Percentiles rank a stretch among this genome's conserved stretches.
Evolutionary conservation across 371 early-diverging fungal genomes (phyloP).

Genomic region (Rhizopus delemar): DNA sequence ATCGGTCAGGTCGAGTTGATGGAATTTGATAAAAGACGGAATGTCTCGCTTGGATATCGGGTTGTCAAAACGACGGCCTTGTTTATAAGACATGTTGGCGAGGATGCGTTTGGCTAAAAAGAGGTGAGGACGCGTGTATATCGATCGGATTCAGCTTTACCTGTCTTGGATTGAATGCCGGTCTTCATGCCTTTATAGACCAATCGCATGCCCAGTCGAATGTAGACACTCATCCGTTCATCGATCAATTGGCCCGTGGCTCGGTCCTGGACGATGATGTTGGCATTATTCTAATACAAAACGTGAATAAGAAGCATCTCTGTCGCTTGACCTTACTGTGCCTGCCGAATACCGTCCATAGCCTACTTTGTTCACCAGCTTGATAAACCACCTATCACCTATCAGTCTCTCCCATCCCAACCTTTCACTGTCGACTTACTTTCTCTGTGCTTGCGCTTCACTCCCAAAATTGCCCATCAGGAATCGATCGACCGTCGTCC

Average conservation of each 20-base stretch:
- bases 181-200: constrained; percentile 66
- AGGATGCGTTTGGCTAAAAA: constrained; percentile 62
- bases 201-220: constrained; percentile 82
- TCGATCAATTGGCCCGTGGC: constrained; percentile 73
- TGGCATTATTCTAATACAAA: constrained; percentile 56
- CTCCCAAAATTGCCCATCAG: constrained; percentile 80
- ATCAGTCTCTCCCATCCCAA: too few relatives aligned
- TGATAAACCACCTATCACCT: constrained; percentile 75
- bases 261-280: constrained; percentile 81
- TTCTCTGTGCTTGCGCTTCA: constrained; percentile 73
- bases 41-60: constrained; percentile 74
- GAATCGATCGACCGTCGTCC: constrained; percentile 63
- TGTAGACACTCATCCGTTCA: constrained; percentile 83
- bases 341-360: constrained; percentile 76
- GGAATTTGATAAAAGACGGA: constrained; percentile 76
- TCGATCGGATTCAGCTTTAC: constrained; percentile 2
- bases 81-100: constrained; percentile 66
- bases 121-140: too few relatives aligned
- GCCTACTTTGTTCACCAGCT: constrained; percentile 72
- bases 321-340: constrained; percentile 39
- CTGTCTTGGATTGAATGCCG: constrained; percentile 46
- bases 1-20: constrained; percentile 63
- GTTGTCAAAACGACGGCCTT: constrained; percentile 77
- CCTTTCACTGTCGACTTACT: constrained; percentile 20
- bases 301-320: background rate